Base-by-base conservation (phyloP, 164 flowering plant species). In the Chimonanthus salicifolius region DNA sequence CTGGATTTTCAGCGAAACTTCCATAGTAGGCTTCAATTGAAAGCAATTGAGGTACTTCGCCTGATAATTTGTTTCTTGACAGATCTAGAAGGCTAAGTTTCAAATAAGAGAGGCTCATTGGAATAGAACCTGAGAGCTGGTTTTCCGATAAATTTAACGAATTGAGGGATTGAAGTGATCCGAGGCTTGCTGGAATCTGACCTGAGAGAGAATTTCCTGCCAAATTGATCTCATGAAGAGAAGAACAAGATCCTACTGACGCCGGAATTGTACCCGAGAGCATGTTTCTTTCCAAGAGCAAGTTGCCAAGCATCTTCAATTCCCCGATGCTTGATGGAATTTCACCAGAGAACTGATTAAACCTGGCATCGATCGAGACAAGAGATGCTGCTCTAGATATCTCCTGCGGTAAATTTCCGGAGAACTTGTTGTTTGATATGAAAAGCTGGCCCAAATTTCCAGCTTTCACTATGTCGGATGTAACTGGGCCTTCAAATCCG, bases 111-210 rank as follows among this genome's bases (percentile, higher is more conserved):
- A 94, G 49, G 21, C 83, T 70, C 6, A 78, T 66, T 16, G 97
- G 98, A 64, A 92, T 90, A 62, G 74, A 78, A 2, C 97, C 95
- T 44, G 87, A 79, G 54, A 94, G 83, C 2, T 6, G 62, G 80
- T 94, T 94, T 0, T 70, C 70, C 0, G 95, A 83, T 49, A 94
- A 85, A 73, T 90, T 91, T 4, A 94, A 84, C 47, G 78, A 86
- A 0, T 75, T 84, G 10, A 94, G 68, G 7, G 79, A 89, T 1
- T 87, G 68, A 4, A 94, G 73, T 4, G 72, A 70, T 4, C 88
- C 88, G 3, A 94, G 18, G 0, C 58, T 77, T 0, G 58, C 58
- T 0, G 98, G 97, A 62, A 94, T 90, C 3, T 62, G 46, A 1
- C 98, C 98, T 47, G 85, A 62, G 44, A 92, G 75, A 8, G 68